Evolutionary conservation across 441 rosid species (phyloP).

Genomic region (Bruguiera hainesii): DNA sequence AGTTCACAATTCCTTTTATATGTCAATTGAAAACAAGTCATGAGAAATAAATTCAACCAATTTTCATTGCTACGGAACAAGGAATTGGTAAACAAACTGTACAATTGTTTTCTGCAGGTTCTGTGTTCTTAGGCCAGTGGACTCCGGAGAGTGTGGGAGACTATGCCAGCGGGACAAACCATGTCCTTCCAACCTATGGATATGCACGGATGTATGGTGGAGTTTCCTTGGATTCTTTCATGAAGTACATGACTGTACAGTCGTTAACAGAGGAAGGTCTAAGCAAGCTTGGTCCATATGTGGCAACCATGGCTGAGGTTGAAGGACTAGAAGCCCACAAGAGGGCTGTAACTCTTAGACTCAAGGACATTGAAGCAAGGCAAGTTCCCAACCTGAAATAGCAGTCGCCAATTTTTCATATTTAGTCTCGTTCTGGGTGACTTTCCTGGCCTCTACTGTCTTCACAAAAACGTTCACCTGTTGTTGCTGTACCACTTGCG

Average conservation of each 20-base stretch:
- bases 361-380: conserved; percentile 61
- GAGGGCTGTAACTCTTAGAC: conserved; percentile 83
- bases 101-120: conserved; percentile 41
- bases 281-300: conserved; percentile 70
- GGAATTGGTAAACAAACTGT: too few species aligned
- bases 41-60: too few species aligned
- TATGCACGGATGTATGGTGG: conserved; percentile 91
- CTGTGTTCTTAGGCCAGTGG: conserved; percentile 84
- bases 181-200: conserved; percentile 88
- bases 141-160: conserved; percentile 92
- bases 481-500: too few species aligned
- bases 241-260: conserved; percentile 78
- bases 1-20: too few species aligned
- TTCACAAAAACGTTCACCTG: too few species aligned
- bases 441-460: too few species aligned
- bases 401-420: too few species aligned
- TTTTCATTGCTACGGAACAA: too few species aligned
- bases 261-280: conserved; percentile 83
- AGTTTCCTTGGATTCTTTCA: conserved; percentile 77
- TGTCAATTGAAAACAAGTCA: too few species aligned
- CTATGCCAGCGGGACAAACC: conserved; percentile 91
- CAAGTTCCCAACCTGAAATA: conserved; percentile 25
- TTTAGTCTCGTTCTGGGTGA: too few species aligned
- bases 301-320: conserved; percentile 77
- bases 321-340: conserved; percentile 90